These are phyloP conservation scores for Colletotrichum theobromicola DNA, from an alignment of 2,329 filamentous ascomycete species.

Conservation along the genomic window DNA sequence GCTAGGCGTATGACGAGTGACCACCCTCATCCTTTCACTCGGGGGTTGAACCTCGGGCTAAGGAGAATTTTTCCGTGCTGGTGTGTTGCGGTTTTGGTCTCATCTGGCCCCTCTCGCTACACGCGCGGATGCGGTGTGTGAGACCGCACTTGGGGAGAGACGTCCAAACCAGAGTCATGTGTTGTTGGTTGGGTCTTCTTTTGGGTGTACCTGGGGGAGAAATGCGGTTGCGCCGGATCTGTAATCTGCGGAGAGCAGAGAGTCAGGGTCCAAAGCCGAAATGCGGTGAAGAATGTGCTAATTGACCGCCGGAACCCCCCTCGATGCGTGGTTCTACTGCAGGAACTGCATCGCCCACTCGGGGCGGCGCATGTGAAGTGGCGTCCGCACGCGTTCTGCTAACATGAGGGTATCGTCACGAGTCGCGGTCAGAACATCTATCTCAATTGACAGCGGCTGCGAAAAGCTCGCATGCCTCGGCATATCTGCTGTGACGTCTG, in stretches of 20 bases:
- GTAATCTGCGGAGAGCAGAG: background rate
- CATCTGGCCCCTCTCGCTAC: background rate
- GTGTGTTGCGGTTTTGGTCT: background rate
- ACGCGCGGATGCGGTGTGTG: background rate
- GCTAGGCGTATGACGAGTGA: background rate
- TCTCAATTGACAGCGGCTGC: background rate
- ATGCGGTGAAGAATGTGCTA: slow-evolving; percentile 12
- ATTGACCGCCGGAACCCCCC: background rate
- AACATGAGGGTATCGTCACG: slow-evolving; percentile 18
- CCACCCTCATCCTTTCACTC: background rate
- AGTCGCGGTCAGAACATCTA: background rate
- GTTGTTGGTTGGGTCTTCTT: background rate
- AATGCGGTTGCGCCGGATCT: background rate
- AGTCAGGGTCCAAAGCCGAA: slow-evolving; percentile 4
- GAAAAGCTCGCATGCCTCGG: slow-evolving; percentile 3
- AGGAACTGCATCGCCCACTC: slow-evolving; percentile 6
- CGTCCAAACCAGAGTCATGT: slow-evolving; percentile 1
- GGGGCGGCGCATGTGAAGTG: slow-evolving; percentile 1
- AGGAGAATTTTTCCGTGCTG: background rate
- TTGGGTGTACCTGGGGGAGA: background rate
- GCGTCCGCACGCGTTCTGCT: background rate
- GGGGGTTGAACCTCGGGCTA: background rate
- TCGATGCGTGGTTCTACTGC: background rate
- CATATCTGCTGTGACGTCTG: background rate
- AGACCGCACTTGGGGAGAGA: background rate